These are phyloP conservation scores for Leccinum rimulosum DNA, from an alignment of 768 basidiomycete species.

Conservation along the genomic window DNA sequence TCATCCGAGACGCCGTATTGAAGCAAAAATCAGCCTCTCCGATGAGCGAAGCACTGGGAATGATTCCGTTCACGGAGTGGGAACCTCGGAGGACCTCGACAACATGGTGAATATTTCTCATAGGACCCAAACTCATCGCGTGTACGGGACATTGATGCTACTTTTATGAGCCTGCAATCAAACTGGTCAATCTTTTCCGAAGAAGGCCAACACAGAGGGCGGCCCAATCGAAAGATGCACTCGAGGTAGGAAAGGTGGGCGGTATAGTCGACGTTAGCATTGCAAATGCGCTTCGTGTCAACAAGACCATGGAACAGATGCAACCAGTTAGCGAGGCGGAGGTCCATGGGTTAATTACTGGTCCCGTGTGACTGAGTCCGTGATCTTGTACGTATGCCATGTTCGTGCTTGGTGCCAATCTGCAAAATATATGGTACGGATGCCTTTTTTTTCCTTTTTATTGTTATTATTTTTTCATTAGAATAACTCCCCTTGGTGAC, in stretches of 20 bases:
- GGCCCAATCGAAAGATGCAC: background rate
- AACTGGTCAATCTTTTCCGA: slow-evolving; percentile 31
- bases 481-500: too few species aligned
- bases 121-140: too few species aligned
- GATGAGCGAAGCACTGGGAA: too few species aligned
- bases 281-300: slow-evolving; percentile 9
- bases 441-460: too few species aligned
- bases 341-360: slow-evolving; percentile 19
- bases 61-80: too few species aligned
- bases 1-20: too few species aligned
- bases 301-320: slow-evolving; percentile 13
- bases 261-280: slow-evolving; percentile 8
- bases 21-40: too few species aligned
- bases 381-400: too few species aligned
- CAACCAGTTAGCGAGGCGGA: slow-evolving; percentile 13
- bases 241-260: slow-evolving; percentile 1
- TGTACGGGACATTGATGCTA: background rate
- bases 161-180: slow-evolving; percentile 30
- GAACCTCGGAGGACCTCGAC: slow-evolving; percentile 5
- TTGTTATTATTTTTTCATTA: too few species aligned
- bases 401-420: too few species aligned
- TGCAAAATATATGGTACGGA: too few species aligned
- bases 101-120: slow-evolving; percentile 2
- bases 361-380: background rate
- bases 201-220: background rate